Conservation (phyloP, 495 filamentous ascomycete species). For the Daldinia caldariorum region DNA sequence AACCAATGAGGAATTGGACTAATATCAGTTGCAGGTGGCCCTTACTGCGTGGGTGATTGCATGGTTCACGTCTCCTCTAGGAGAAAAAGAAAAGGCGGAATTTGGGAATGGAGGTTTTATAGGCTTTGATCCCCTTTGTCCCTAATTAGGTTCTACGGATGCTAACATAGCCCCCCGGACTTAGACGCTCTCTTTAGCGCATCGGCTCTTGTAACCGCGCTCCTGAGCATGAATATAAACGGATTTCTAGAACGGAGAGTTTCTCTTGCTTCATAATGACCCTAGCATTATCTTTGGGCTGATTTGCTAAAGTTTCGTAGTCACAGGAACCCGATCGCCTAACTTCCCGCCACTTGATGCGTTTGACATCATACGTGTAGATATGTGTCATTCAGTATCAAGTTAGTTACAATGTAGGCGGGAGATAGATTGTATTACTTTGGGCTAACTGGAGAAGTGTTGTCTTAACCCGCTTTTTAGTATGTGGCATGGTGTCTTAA, state of each 20-base stretch:
- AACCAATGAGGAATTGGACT: conserved; percentile 78
- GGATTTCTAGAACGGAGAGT: conserved; percentile 41
- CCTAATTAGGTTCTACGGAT: conserved; percentile 45
- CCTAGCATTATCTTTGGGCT: conserved; percentile 23
- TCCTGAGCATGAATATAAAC: conserved; percentile 39
- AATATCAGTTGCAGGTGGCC: conserved; percentile 39
- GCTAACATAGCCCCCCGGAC: conserved; percentile 47
- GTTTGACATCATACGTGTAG: neutral
- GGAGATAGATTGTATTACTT: neutral
- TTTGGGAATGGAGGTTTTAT: conserved; percentile 36
- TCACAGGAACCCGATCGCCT: conserved; percentile 31
- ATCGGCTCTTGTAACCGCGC: conserved; percentile 35
- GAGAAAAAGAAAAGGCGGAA: conserved; percentile 11
- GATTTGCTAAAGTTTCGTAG: conserved; percentile 46
- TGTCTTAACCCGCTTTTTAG: neutral
- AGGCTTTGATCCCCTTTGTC: conserved; percentile 50
- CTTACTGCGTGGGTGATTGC: conserved; percentile 13
- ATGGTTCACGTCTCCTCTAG: conserved; percentile 7
- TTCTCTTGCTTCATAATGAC: conserved; percentile 25
- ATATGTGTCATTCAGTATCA: neutral
- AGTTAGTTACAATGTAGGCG: neutral
- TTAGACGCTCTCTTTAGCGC: conserved; percentile 44
- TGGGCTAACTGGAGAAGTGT: neutral
- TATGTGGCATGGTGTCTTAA: neutral
- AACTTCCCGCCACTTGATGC: neutral